Conservation (phyloP, 345 rosid genomes). For the Punica granatum region DNA sequence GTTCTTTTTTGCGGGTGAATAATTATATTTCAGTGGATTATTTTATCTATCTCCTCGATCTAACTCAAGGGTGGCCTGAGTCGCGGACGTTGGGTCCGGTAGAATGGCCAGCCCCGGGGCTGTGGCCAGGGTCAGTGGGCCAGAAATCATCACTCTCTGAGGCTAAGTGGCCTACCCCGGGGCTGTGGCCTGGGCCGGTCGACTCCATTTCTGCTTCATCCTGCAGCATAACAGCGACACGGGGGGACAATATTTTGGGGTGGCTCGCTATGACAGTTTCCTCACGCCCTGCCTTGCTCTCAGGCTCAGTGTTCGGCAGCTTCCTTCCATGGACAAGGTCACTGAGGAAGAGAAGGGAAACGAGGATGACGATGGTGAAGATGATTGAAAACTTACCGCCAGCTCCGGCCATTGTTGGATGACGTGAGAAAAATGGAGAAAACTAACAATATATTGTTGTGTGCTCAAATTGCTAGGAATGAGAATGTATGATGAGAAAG, state of each 20-base stretch:
- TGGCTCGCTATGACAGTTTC: neutral
- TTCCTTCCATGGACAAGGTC: neutral
- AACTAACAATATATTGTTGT: no score
- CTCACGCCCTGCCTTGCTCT: neutral
- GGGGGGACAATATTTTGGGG: neutral
- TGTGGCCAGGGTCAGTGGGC: slow-evolving; percentile 44
- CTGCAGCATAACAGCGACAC: neutral
- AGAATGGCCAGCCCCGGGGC: slow-evolving; percentile 55
- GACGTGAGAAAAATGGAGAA: neutral
- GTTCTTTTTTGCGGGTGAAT: no score
- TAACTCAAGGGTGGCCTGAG: slow-evolving; percentile 3
- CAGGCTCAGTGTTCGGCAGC: neutral
- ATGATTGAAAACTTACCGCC: neutral
- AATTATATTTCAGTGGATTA: no score
- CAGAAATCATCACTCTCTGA: slow-evolving; percentile 16
- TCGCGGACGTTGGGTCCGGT: slow-evolving; percentile 16
- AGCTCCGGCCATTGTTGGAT: neutral
- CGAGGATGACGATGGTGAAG: neutral
- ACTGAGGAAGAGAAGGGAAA: neutral
- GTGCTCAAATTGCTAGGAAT: no score
- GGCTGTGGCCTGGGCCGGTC: slow-evolving; percentile 7
- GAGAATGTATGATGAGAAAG: neutral
- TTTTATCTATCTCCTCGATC: neutral
- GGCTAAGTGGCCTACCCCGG: neutral
- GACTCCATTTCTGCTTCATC: neutral